These are phyloP conservation scores for Lagenaria siceraria DNA, from an alignment of 306 rosid genomes.

Conservation along the genomic window DNA sequence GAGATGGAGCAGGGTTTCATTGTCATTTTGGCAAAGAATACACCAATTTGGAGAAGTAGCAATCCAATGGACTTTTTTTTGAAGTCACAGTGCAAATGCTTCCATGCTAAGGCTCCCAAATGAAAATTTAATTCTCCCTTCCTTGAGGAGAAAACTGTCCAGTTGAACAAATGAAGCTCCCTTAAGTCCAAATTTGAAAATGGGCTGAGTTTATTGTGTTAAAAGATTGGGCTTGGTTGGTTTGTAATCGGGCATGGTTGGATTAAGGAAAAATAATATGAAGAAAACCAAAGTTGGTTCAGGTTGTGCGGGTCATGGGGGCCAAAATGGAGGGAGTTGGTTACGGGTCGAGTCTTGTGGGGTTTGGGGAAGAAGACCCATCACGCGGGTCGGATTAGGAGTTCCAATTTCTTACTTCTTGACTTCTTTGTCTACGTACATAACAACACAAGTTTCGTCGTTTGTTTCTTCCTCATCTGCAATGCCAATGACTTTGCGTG, in stretches of 20 bases:
- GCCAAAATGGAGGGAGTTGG: background rate
- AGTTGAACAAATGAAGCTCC: no score
- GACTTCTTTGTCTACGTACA: no score
- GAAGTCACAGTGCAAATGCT: background rate
- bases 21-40: background rate
- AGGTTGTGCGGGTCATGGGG: background rate
- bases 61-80: no score
- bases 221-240: background rate
- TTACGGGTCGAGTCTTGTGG: background rate
- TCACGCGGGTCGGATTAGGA: background rate
- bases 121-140: background rate
- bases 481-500: no score
- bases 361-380: background rate
- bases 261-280: background rate
- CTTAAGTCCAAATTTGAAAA: no score
- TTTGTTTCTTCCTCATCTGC: background rate
- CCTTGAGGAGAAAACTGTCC: background rate
- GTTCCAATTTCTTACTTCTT: no score
- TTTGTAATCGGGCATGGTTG: background rate
- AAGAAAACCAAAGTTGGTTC: background rate
- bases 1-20: background rate
- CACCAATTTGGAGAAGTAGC: background rate
- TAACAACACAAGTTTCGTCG: background rate
- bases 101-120: background rate
- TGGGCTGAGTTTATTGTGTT: no score